Conservation (phyloP, 192 early-diverging fungal species). For the Coemansia sp. region DNA sequence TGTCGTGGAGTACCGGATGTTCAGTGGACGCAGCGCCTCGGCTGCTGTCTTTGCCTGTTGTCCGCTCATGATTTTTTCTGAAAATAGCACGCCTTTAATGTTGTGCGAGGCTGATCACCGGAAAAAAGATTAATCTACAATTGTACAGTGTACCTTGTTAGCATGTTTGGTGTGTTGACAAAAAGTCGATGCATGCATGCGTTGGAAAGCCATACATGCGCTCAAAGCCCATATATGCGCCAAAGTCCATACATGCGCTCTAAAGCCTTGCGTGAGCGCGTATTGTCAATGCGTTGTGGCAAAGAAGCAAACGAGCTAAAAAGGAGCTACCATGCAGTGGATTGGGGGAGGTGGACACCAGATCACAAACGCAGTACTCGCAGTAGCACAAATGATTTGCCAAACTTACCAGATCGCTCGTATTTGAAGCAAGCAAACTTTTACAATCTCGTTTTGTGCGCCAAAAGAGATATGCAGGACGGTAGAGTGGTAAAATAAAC, state of each 20-base stretch:
- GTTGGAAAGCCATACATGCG: not conserved
- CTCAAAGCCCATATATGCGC: not conserved
- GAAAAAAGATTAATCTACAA: not conserved
- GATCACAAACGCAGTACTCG: not conserved
- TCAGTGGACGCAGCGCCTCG: slow-evolving; percentile 68
- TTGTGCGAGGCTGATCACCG: not conserved
- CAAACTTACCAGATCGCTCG: not conserved
- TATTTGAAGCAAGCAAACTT: not conserved
- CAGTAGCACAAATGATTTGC: not conserved
- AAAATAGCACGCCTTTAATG: not conserved
- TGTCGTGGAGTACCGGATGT: slow-evolving; percentile 73
- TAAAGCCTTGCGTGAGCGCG: not conserved
- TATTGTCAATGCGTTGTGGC: not conserved
- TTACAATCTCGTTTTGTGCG: not conserved
- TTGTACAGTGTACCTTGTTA: not conserved
- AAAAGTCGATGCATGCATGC: not conserved
- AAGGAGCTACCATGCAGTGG: not conserved
- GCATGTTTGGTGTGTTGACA: not conserved
- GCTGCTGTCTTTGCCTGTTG: slow-evolving; percentile 42
- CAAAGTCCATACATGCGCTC: not conserved
- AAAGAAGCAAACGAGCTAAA: not conserved
- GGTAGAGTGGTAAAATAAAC: not conserved
- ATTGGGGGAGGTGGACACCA: not conserved
- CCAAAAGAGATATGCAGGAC: not conserved
- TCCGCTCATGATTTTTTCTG: slow-evolving; percentile 27